Evolutionary conservation across 2,329 filamentous ascomycete genomes (phyloP).

Genomic region (Myriosclerotinia curreyana): DNA sequence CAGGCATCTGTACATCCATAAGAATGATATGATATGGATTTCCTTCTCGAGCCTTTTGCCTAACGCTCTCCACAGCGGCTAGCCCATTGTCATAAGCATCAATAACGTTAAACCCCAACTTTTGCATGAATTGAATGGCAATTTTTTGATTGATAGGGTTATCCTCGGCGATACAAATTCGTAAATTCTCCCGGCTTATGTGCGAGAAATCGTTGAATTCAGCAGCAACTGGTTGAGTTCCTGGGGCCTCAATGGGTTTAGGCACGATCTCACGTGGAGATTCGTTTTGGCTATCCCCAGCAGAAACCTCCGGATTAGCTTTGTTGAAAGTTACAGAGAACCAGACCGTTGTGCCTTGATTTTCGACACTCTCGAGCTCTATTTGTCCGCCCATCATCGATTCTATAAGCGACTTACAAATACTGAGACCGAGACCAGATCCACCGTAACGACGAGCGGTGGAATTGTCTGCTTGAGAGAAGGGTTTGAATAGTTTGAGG

Average conservation of each 20-base stretch:
- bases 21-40: conserved; percentile 84
- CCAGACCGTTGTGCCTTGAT: conserved; percentile 66
- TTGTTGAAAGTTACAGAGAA: conserved; percentile 88
- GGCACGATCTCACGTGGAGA: conserved; percentile 40
- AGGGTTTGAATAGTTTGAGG: conserved; percentile 84
- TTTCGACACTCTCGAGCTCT: conserved; percentile 72
- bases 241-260: conserved; percentile 44
- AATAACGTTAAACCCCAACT: conserved; percentile 76
- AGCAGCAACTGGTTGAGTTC: conserved; percentile 40
- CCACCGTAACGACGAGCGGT: conserved; percentile 89
- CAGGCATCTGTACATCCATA: conserved; percentile 97
- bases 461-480: conserved; percentile 87
- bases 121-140: conserved; percentile 83
- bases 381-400: conserved; percentile 88
- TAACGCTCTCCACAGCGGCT: conserved; percentile 83
- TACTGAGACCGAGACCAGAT: conserved; percentile 85
- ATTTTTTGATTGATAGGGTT: conserved; percentile 95
- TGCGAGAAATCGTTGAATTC: conserved; percentile 65
- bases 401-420: conserved; percentile 92
- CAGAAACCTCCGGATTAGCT: conserved; percentile 60
- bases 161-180: conserved; percentile 92
- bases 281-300: conserved; percentile 51
- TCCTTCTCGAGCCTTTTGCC: conserved; percentile 67
- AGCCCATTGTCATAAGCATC: conserved; percentile 88
- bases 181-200: conserved; percentile 73